Base-by-base conservation (phyloP, 345 rosid species). In the Eucalyptus microcorys region DNA sequence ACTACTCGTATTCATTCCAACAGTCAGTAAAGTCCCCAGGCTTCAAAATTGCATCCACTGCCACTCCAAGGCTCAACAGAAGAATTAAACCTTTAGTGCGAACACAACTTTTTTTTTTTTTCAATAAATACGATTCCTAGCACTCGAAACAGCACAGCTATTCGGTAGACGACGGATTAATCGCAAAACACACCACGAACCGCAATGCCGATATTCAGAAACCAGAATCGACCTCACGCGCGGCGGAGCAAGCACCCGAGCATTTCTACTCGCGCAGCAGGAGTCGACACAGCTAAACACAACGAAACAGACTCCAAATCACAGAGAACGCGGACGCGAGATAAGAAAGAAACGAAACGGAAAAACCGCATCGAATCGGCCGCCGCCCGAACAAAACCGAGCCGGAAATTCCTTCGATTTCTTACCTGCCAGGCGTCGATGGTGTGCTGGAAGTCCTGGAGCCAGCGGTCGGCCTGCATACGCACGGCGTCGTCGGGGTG, bases 341-440 rank as follows among this genome's bases (percentile, higher is more conserved):
- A 22, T 24, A 6, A 88, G 12, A 80, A 5, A 42, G 16, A 85
- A 88, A 26, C 47, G 19, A 50, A 50, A 17, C 53, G 21, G 15
- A 34, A 14, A n/a, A 49, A 42, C 40, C 79, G 59, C 49, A 52
- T 43, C 19, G 88, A 87, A 80, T 86, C 88, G 57, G 57, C 57
- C 26, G 24, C 61, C 61, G 30, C 61, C 61, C 61, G 0, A 21
- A 8, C 10, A 21, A 52, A 24, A 55, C 30, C 61, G 30, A 55
- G 61, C 61, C 12, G 30, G 8, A 27, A 55, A 88, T 86, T 3
- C 24, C 16, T 84, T 88, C 86, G 13, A 76, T 19, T 45, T 50
- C 8, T 0, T 40, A 93, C 99, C 99, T 97, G 99, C 99, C 99
- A 98, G 87, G 99, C 99, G 91, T 98, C 99, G 92, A 98, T 90